Evolutionary conservation across 495 filamentous ascomycete genomes (phyloP).

Genomic region (Pseudevernia furfuracea): DNA sequence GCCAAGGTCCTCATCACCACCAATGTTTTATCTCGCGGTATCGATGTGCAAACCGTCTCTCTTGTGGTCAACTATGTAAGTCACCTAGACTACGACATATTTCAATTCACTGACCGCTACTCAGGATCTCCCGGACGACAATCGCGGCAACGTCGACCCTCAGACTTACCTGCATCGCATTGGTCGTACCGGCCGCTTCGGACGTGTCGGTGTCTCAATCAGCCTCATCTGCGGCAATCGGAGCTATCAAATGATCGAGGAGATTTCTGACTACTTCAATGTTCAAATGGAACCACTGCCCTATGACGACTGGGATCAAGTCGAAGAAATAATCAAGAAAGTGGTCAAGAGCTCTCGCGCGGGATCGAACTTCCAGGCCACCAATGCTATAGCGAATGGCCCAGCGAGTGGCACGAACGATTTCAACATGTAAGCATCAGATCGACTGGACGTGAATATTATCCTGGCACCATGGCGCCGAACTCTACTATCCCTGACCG

Average conservation of each 20-base stretch:
- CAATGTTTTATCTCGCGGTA: slow-evolving; percentile 92
- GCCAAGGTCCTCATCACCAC: slow-evolving; percentile 99
- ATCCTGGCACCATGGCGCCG: not conserved
- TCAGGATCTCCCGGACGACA: slow-evolving; percentile 51
- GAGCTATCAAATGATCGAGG: slow-evolving; percentile 64
- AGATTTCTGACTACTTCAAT: slow-evolving; percentile 67
- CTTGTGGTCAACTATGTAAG: slow-evolving; percentile 92
- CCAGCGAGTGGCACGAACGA: not conserved
- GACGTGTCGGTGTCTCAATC: slow-evolving; percentile 92
- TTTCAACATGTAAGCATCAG: slow-evolving; percentile 20
- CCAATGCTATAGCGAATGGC: not conserved
- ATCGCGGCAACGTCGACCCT: slow-evolving; percentile 53
- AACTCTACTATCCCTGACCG: not conserved
- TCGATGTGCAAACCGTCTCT: slow-evolving; percentile 92
- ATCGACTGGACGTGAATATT: not conserved
- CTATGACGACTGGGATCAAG: slow-evolving; percentile 73
- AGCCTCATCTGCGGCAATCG: slow-evolving; percentile 76
- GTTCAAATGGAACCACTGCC: slow-evolving; percentile 51
- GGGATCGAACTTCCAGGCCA: slow-evolving; percentile 44
- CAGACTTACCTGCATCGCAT: slow-evolving; percentile 98
- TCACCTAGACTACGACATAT: slow-evolving; percentile 1
- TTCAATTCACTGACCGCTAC: slow-evolving; percentile 5
- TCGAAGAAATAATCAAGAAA: slow-evolving; percentile 72
- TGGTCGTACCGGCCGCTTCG: slow-evolving; percentile 93
- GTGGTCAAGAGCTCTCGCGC: slow-evolving; percentile 76